A percentile compares a stretch with the other conserved stretches of the same genome.
phyloP scores from a whole-genome alignment of 148 eudicot species.

The Rhododendron vialii region DNA sequence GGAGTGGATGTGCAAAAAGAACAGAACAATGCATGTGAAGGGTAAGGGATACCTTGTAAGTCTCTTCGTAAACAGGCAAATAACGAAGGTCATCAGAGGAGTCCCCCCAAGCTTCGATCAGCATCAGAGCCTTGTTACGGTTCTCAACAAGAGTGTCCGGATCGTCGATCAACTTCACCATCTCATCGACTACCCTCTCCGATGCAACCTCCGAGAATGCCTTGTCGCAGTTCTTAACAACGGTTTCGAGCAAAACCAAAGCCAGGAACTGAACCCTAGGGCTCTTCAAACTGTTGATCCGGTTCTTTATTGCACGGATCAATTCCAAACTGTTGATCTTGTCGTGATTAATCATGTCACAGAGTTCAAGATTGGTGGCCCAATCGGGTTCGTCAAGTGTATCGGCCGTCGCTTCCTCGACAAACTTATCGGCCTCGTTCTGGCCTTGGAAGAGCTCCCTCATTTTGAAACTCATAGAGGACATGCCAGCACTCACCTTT shows the following conservation, averaged over 20 bases:
- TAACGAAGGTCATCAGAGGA: constrained; percentile 89
- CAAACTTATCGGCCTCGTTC: constrained; percentile 77
- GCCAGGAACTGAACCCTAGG: constrained; percentile 83
- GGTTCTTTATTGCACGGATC: constrained; percentile 73
- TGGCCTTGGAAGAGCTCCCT: constrained; percentile 90
- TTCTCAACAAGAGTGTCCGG: constrained; percentile 89
- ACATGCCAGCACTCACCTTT: constrained; percentile 77
- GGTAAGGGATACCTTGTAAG: constrained; percentile 59
- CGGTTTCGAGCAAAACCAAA: constrained; percentile 80
- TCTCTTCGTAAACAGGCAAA: constrained; percentile 94
- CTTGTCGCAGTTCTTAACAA: constrained; percentile 92
- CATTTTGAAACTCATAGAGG: constrained; percentile 89
- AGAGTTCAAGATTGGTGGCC: constrained; percentile 87
- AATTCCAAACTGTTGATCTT: constrained; percentile 74
- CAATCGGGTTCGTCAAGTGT: constrained; percentile 86
- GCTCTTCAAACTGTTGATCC: constrained; percentile 62
- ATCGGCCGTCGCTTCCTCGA: constrained; percentile 93
- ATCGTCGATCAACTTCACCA: constrained; percentile 97
- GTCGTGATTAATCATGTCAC: constrained; percentile 88
- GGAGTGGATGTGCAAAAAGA: neutral
- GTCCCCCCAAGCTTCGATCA: constrained; percentile 98
- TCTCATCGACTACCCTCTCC: constrained; percentile 96
- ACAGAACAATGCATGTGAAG: neutral
- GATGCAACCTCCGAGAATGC: constrained; percentile 96
- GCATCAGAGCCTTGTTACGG: constrained; percentile 70